phyloP scores from a whole-genome alignment of 805 yeast species.

The Wickerhamiella domercqiae region DNA sequence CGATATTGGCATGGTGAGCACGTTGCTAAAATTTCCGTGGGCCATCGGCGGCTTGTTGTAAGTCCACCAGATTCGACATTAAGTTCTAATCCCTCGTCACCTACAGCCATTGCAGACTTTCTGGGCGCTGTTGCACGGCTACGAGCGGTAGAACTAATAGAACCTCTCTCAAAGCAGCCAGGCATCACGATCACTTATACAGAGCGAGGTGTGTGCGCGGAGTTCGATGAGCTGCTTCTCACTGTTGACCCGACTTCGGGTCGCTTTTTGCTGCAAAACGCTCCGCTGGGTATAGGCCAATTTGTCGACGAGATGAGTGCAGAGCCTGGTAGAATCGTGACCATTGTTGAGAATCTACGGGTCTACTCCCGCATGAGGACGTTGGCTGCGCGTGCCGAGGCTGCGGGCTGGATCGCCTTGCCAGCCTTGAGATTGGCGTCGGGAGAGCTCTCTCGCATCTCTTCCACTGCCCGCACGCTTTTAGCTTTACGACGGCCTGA shows the following conservation, averaged over 20 bases:
- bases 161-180: background rate
- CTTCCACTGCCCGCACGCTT: constrained; percentile 10
- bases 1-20: constrained; percentile 43
- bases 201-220: background rate
- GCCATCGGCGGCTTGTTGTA: background rate
- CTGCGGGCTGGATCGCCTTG: constrained; percentile 56
- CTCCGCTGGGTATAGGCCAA: background rate
- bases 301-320: background rate
- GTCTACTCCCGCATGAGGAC: constrained; percentile 36
- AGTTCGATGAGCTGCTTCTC: background rate
- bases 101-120: background rate
- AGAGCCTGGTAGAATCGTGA: background rate
- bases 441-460: constrained; percentile 28
- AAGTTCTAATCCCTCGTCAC: background rate
- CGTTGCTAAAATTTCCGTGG: background rate
- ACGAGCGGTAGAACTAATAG: background rate
- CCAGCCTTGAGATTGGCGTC: constrained; percentile 36
- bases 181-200: background rate
- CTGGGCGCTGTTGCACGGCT: background rate
- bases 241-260: constrained; percentile 17
- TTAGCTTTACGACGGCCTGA: constrained; percentile 22
- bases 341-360: constrained; percentile 26
- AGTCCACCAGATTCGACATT: background rate
- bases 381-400: constrained; percentile 35
- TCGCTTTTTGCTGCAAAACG: constrained; percentile 9